Percentiles rank a stretch among this genome's conserved stretches.
phyloP scores from a whole-genome alignment of 2,329 filamentous ascomycete genomes.

The Basipetospora chlamydospora region DNA sequence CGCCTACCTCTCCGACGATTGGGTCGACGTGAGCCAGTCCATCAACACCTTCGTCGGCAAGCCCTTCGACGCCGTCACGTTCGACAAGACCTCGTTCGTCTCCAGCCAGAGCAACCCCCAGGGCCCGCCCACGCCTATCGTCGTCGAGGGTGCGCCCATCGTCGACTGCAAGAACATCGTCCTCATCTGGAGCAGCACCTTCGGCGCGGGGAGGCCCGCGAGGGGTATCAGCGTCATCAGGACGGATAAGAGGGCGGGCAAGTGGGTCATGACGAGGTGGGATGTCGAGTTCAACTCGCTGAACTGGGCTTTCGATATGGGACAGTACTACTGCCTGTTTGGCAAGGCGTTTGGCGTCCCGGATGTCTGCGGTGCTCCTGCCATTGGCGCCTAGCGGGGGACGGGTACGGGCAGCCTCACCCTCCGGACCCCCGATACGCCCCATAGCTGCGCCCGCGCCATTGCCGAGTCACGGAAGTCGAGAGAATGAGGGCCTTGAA shows the following conservation, averaged over 20 bases:
- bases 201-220: constrained; percentile 7
- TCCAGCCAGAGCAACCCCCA: constrained; percentile 4
- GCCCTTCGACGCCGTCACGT: constrained; percentile 7
- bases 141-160: constrained; percentile 5
- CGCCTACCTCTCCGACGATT: constrained; percentile 7
- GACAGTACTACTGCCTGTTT: constrained; percentile 10
- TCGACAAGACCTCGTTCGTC: constrained; percentile 8
- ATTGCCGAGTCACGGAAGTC: too few relatives aligned
- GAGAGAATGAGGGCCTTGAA: too few relatives aligned
- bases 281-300: constrained; percentile 11
- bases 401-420: too few relatives aligned
- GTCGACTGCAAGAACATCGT: constrained; percentile 7
- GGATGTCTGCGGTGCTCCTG: constrained; percentile 7
- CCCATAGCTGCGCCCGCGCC: too few relatives aligned
- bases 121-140: constrained; percentile 4
- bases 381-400: too few relatives aligned
- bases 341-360: constrained; percentile 6
- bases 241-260: constrained; percentile 6
- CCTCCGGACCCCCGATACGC: too few relatives aligned
- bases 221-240: constrained; percentile 10
- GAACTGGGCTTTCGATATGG: constrained; percentile 8
- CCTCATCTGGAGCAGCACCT: constrained; percentile 9
- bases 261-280: constrained; percentile 9
- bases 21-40: constrained; percentile 8
- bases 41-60: constrained; percentile 10